Evolutionary conservation across 345 rosid genomes (phyloP), one percentile per base, ranked within the genome.

Genomic region (Brassica rapa): DNA sequence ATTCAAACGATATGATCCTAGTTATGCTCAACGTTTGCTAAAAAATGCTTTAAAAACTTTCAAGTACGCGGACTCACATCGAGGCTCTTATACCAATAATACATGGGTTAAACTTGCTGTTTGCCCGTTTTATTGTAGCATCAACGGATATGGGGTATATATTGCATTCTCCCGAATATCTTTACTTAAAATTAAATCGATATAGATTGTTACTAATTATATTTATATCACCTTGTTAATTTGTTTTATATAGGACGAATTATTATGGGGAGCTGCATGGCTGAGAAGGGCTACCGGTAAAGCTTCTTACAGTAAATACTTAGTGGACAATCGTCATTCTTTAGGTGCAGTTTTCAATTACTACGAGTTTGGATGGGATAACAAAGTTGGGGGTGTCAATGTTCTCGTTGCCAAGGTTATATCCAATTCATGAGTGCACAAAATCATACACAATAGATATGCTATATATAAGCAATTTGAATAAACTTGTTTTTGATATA

Each of bases 241-340:
- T 39, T 39, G 46, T 55, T 29, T 39, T 6, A 56, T 66, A 25
- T 72, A 92, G 98, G 98, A 92, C 74, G 98, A 94, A 73, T 80
- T 94, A 76, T 24, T 94, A 0, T 94, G 97, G 97, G 96, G 86
- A 66, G 96, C 98, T 68, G 86, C 94, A 12, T 94, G 97, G 98
- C 43, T 94, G 51, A 86, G 76, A 56, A 89, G 81, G 72, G 96
- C 94, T 4, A 88, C 98, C 23, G 83, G 82, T 14, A 5, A 25
- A 4, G 43, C 77, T 8, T n/a, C 1, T 16, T 93, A 93, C 61
- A 75, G 84, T 73, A 69, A 62, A 1, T 88, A 84, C 23, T 72
- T 86, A 21, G 35, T 29, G 5, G 21, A 68, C 2, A 85, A 61
- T 37, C 41, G 71, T 77, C 62, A 69, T 24, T 77, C 70, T 37